Evolutionary conservation across 2,329 filamentous ascomycete species (phyloP).

Genomic region (Drechmeria coniospora): DNA sequence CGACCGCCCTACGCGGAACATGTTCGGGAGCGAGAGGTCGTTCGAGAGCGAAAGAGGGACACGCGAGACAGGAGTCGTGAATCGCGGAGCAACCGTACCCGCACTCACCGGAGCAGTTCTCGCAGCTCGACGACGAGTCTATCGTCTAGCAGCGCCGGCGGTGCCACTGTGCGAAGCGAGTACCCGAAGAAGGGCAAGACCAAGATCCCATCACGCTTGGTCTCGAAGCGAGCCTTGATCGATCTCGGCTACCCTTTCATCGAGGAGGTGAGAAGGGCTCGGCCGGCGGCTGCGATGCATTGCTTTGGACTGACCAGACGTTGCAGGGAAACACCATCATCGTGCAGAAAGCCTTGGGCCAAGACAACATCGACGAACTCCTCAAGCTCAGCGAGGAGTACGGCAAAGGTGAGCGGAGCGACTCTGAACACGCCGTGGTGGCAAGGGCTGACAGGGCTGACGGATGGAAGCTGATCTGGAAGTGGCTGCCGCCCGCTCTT

Average conservation of each 20-base stretch:
- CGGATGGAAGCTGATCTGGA: slow-evolving; percentile 25
- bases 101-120: slow-evolving; percentile 24
- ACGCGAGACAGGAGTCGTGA: slow-evolving; percentile 22
- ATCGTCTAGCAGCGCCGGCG: slow-evolving; percentile 30
- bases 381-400: slow-evolving; percentile 71
- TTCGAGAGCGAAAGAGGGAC: slow-evolving; percentile 31
- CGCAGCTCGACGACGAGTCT: slow-evolving; percentile 29
- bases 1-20: slow-evolving; percentile 44
- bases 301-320: slow-evolving; percentile 4
- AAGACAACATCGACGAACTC: slow-evolving; percentile 82
- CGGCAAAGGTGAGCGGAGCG: slow-evolving; percentile 32
- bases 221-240: slow-evolving; percentile 65
- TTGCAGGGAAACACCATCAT: slow-evolving; percentile 62
- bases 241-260: slow-evolving; percentile 77
- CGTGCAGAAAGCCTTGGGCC: slow-evolving; percentile 70
- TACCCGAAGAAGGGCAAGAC: slow-evolving; percentile 82
- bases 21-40: slow-evolving; percentile 45
- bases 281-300: accelerated
- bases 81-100: slow-evolving; percentile 24
- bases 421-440: not conserved
- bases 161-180: slow-evolving; percentile 39
- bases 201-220: slow-evolving; percentile 65
- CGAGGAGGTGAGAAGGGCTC: slow-evolving; percentile 52
- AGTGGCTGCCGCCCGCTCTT: slow-evolving; percentile 28
- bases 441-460: slow-evolving; percentile 1